Conservation (phyloP, 768 basidiomycete genomes). For the Amanita pallidorosea region DNA sequence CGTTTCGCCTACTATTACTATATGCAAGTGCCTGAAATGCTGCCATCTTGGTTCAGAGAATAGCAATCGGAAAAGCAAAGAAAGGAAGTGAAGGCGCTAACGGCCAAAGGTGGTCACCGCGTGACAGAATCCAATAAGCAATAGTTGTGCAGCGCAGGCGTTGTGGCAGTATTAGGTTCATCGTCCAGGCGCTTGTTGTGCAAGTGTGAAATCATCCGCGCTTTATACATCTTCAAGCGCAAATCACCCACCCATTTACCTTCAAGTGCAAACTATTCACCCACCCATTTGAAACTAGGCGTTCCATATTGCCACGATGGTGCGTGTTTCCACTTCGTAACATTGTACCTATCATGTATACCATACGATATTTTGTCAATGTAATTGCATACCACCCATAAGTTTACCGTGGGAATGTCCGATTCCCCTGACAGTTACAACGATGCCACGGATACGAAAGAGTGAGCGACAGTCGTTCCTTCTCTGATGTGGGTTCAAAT, state of each 20-base stretch:
- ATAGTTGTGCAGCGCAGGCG: neutral
- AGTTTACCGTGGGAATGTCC: neutral
- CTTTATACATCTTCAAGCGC: neutral
- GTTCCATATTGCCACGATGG: neutral
- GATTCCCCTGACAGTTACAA: neutral
- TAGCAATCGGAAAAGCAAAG: neutral
- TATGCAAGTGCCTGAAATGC: conserved; percentile 32
- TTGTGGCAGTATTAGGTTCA: neutral
- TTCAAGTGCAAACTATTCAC: neutral
- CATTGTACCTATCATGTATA: too few relatives aligned
- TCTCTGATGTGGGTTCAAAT: neutral
- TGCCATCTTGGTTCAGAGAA: conserved; percentile 13
- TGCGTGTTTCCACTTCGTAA: neutral
- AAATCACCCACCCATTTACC: neutral
- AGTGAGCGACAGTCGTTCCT: conserved; percentile 27
- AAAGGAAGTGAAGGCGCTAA: conserved; percentile 2
- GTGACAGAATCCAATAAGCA: conserved; percentile 1
- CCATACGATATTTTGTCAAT: too few relatives aligned
- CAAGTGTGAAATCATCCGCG: conserved; percentile 2
- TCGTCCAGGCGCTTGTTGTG: neutral
- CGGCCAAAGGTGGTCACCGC: neutral
- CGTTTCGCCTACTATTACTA: conserved; percentile 35
- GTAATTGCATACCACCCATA: too few relatives aligned
- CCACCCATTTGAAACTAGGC: too few relatives aligned
- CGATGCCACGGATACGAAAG: conserved; percentile 63